phyloP scores from a whole-genome alignment of 164 flowering plant genomes.

The Macadamia tetraphylla region DNA sequence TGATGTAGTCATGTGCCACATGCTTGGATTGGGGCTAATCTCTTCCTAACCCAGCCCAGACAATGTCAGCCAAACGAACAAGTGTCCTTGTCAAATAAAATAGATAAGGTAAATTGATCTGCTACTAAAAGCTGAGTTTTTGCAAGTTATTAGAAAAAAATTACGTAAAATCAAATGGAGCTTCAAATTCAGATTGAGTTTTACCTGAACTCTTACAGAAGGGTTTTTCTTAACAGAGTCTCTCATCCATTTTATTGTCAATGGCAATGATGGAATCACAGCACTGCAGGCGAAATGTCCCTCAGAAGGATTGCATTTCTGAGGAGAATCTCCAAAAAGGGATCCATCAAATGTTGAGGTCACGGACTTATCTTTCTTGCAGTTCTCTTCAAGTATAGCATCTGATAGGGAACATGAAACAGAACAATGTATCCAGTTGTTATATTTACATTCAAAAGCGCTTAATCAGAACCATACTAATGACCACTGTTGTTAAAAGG shows the following conservation, averaged over 20 bases:
- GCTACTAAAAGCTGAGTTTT: no score
- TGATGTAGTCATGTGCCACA: no score
- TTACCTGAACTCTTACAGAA: slow-evolving; percentile 64
- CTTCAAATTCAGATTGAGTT: background rate
- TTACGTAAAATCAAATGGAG: background rate
- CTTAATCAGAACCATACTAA: no score
- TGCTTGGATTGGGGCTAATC: no score
- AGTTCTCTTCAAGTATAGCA: slow-evolving; percentile 22
- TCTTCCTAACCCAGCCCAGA: no score
- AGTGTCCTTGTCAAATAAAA: no score
- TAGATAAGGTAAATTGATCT: no score
- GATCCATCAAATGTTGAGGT: slow-evolving; percentile 38
- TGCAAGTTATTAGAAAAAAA: no score
- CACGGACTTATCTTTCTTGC: slow-evolving; percentile 17
- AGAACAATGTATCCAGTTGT: background rate
- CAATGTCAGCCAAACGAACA: no score
- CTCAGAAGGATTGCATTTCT: slow-evolving; percentile 27
- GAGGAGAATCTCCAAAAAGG: slow-evolving; percentile 33
- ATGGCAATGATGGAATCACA: slow-evolving; percentile 69
- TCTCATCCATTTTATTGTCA: slow-evolving; percentile 70
- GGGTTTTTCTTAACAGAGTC: slow-evolving; percentile 61
- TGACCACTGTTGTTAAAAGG: no score
- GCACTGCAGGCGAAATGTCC: slow-evolving; percentile 37
- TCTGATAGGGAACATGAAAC: slow-evolving; percentile 20
- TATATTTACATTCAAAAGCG: background rate